Conservation (phyloP, 202 grass and related monocot species). For the Digitaria exilis region DNA sequence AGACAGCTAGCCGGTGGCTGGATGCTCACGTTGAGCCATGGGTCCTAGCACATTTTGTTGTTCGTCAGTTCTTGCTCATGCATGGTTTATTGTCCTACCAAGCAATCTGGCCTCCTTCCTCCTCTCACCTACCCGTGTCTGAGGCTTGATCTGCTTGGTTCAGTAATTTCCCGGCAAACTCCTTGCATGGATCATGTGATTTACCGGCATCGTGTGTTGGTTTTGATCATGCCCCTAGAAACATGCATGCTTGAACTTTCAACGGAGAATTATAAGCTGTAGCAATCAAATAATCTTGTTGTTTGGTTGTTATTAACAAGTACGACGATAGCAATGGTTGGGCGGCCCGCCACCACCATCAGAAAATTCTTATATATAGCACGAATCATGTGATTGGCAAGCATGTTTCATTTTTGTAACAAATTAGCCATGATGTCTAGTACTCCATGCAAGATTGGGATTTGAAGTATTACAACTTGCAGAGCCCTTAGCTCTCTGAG, state of each 20-base stretch:
- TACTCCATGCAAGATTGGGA: too few relatives aligned
- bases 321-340: too few relatives aligned
- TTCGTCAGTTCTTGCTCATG: neutral
- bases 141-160: too few relatives aligned
- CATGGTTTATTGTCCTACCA: neutral
- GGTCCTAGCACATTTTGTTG: neutral
- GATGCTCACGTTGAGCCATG: neutral
- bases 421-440: too few relatives aligned
- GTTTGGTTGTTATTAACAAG: too few relatives aligned
- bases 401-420: too few relatives aligned
- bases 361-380: too few relatives aligned
- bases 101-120: neutral
- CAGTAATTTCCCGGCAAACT: neutral
- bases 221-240: neutral
- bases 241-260: neutral
- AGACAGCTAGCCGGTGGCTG: conserved; percentile 31
- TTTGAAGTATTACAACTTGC: too few relatives aligned
- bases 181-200: conserved; percentile 8
- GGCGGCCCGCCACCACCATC: too few relatives aligned
- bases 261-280: neutral
- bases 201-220: neutral
- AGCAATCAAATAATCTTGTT: too few relatives aligned
- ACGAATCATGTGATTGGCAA: too few relatives aligned
- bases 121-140: neutral
- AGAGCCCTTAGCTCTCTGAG: too few relatives aligned